Percentiles rank a stretch among this genome's conserved stretches.
Conservation (phyloP, 2,329 filamentous ascomycete species). For the Alternaria postmessia region DNA sequence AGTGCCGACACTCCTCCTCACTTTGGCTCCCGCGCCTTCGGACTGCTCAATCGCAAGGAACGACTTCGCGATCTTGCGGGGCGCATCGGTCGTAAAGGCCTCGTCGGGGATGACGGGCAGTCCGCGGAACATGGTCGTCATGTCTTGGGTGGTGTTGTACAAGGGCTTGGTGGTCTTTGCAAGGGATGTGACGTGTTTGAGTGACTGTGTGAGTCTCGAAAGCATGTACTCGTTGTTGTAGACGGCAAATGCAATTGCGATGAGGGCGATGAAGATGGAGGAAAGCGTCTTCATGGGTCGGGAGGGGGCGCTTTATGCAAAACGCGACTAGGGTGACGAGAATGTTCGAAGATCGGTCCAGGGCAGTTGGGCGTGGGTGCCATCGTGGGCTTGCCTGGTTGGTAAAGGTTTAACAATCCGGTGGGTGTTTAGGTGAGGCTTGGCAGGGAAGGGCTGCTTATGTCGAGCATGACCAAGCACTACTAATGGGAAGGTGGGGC, state of each 20-base stretch:
- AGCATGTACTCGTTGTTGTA: conserved; percentile 55
- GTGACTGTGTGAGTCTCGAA: conserved; percentile 45
- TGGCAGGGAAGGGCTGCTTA: conserved; percentile 22
- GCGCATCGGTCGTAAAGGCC: conserved; percentile 51
- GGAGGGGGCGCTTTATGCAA: conserved; percentile 46
- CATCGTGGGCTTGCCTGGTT: conserved; percentile 34
- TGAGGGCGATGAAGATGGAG: conserved; percentile 54
- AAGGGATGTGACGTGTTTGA: conserved; percentile 40
- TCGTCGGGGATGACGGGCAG: conserved; percentile 59
- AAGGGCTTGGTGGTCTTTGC: conserved; percentile 23
- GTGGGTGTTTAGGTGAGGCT: conserved; percentile 10
- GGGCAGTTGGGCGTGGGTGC: conserved; percentile 15
- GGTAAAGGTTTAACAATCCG: conserved; percentile 42
- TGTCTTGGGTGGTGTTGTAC: conserved; percentile 38
- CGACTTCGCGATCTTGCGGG: conserved; percentile 80
- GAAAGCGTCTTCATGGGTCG: conserved; percentile 50
- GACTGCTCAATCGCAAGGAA: conserved; percentile 86
- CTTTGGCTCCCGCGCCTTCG: conserved; percentile 86
- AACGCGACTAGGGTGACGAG: conserved; percentile 30
- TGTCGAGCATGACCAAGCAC: conserved; percentile 34
- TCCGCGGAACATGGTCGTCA: conserved; percentile 54
- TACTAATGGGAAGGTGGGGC: conserved; percentile 11
- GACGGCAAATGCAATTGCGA: conserved; percentile 51
- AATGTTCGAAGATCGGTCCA: conserved; percentile 38
- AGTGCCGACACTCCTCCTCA: conserved; percentile 88